Conservation (phyloP, 176 grass and related monocot genomes). For the Zea mays region DNA sequence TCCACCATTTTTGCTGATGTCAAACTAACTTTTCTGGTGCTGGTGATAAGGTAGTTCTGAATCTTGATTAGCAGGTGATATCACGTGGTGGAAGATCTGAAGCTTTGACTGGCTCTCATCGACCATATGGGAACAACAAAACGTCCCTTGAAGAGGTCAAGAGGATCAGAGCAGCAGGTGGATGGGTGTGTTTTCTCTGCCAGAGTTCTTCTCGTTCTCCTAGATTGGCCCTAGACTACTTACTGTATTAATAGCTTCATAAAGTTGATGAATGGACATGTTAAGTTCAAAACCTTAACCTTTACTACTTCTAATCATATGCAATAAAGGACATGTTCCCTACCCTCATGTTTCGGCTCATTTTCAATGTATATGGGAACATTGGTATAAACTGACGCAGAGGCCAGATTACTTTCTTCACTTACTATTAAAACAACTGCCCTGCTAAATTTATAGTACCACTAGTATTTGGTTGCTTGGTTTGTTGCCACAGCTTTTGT, state of each 20-base stretch:
- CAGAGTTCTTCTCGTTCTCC: conserved; percentile 37
- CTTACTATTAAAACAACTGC: background rate
- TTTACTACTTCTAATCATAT: background rate
- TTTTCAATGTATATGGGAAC: conserved; percentile 11
- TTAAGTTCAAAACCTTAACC: background rate
- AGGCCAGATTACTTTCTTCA: background rate
- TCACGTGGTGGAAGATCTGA: conserved; percentile 78
- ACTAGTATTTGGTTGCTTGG: conserved; percentile 6
- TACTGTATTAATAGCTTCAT: conserved; percentile 1
- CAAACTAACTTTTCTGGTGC: conserved; percentile 1
- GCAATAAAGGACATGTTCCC: conserved; percentile 11
- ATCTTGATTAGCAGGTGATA: conserved; percentile 64
- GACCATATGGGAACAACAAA: conserved; percentile 89
- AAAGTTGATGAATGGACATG: conserved; percentile 10
- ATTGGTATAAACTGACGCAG: background rate
- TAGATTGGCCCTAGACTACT: background rate
- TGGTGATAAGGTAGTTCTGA: conserved; percentile 10
- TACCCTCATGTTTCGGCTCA: background rate
- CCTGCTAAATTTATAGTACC: background rate
- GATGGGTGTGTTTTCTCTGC: conserved; percentile 94
- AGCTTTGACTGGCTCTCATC: conserved; percentile 73
- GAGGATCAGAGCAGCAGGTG: conserved; percentile 94
- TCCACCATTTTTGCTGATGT: background rate
- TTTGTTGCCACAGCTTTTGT: background rate
- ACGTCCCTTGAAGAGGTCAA: conserved; percentile 89